Base-by-base conservation (phyloP, 768 basidiomycete species). In the Pleurotus tuoliensis region DNA sequence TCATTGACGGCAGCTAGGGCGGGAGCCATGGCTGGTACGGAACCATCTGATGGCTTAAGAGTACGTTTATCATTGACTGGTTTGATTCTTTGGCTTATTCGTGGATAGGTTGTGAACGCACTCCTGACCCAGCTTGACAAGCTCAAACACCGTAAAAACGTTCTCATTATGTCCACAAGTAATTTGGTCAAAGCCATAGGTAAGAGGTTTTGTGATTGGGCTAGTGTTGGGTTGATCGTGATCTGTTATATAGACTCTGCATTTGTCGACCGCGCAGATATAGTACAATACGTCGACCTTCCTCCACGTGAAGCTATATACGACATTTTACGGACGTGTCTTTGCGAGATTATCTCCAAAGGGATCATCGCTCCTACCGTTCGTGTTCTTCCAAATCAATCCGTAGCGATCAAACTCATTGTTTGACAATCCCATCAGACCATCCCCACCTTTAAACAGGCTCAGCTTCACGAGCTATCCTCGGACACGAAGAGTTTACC, bases 121-220 rank as follows among this genome's bases (percentile, higher is more conserved):
- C 82, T 99, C 2, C 77, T 99, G 7, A 98, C 97, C 0, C 96
- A 98, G 72, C 80, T 99, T 5, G 97, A 99, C 75, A 97, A 94
- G 69, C 76, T 99, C 15, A 93, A 90, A 67, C 88, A 92, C 61
- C 82, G 84, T 49, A 96, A 92, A 73, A 99, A 99, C 65, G 94
- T 95, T 2, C 75, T 98, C 20, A 88, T 99, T 20, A 90, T 99
- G 87, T 87, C 97, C 4, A 99, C 97, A 0, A 96, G 94, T 56
- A 99, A 98, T 71, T 82, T 99, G 5, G 86, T 88, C 0, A 89
- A 92, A 64, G 94, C 97, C 0, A 99, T 99, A 56, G 95, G 94
- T 94, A 59, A 52, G 30, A 79, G 44, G 0, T 34, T 12, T 24
- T 30, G 15, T 39, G n/a, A 18, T 49, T 11, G 9, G 38, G 12